Evolutionary conservation across 106 monocot genomes (phyloP), one percentile per base, ranked within the genome.

Genomic region (Dendrobium officinale): DNA sequence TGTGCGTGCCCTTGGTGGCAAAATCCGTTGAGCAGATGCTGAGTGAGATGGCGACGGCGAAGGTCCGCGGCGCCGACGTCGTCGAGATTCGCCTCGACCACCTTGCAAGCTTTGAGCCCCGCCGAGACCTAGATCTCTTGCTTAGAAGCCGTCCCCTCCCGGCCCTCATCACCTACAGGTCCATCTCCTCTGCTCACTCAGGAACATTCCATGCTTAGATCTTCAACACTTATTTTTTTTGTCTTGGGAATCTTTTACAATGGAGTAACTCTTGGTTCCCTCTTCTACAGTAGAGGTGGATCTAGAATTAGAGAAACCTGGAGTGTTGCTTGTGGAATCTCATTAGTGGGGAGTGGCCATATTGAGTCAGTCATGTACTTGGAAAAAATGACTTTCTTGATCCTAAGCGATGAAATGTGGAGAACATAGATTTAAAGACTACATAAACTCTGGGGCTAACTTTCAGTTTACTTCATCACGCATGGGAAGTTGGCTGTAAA

Each of bases 71-170:
- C 29, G 99, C 91, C 45, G 99, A 95, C 85, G 75, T 95, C 55
- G 99, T 91, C 80, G 95, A 99, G 89, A 88, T 99, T 83, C 88
- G 95, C 72, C 79, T 99, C 61, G 95, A 99, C 67, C 87, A 93
- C 80, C 86, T 99, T 68, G 49, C 82, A 64, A 48, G n/a, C 66
- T 93, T 99, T 80, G 77, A 81, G 20, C 93, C 91, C 8, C 73
- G 79, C 47, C 58, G 37, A 4, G 95, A 99, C 44, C 93, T 99
- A 31, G 75, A 78, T 19, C 6, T 72, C 73, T 83, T 99, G 41
- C 86, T 99, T 82, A 68, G 67, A 9, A 47, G 45, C 77, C 87
- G 93, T 40, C 86, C 87, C 41, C 82, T 99, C 31, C 99, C 99
- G 15, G 88, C 82, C 26, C 88, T 99, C 80, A 82, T 93, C 84